Evolutionary conservation across 2,329 filamentous ascomycete genomes (phyloP), one percentile per base, ranked within the genome.

Genomic region (Venturia nashicola): DNA sequence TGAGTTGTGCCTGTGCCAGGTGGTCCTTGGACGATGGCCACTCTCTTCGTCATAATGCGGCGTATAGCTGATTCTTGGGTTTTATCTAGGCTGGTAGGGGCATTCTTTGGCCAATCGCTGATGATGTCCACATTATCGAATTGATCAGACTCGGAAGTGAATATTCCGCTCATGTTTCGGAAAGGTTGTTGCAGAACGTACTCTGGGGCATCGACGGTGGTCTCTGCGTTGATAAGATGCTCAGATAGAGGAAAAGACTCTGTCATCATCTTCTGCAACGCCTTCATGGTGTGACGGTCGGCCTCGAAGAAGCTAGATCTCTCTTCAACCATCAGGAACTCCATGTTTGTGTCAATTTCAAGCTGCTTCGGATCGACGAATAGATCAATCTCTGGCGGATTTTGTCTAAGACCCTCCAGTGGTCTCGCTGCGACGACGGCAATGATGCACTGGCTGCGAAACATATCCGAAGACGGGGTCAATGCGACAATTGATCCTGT

Each of bases 21-120:
- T 11, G 91, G 91, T 0, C 92, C 92, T 76, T 96, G 92, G 0
- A 96, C 75, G 40, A 96, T 85, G 0, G 90, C 84, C 0, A 96
- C 70, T 59, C 84, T 82, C 64, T 85, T 88, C 0, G 86, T 88
- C 0, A 94, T 74, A 66, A 96, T 91, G 0, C 84, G 79, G 18
- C 82, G 76, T 0, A 94, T 78, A 0, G 90, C 91, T 3, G 76
- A 72, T 48, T 85, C 80, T 71, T 97, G 92, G 0, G 89, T 91
- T 0, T 74, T 70, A 68, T 96, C 91, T 9, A 96, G 79, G 2
- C 72, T 74, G 39, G 76, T 77, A 1, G 77, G 67, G 1, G 76
- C 73, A 18, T 72, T 65, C 1, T 65, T 63, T 0, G 85, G 86
- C 80, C 85, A 87, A 0, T 75, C 67, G 2, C 78, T 68, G 0